Evolutionary conservation across 257 asterid species (phyloP).

Genomic region (Striga asiatica): DNA sequence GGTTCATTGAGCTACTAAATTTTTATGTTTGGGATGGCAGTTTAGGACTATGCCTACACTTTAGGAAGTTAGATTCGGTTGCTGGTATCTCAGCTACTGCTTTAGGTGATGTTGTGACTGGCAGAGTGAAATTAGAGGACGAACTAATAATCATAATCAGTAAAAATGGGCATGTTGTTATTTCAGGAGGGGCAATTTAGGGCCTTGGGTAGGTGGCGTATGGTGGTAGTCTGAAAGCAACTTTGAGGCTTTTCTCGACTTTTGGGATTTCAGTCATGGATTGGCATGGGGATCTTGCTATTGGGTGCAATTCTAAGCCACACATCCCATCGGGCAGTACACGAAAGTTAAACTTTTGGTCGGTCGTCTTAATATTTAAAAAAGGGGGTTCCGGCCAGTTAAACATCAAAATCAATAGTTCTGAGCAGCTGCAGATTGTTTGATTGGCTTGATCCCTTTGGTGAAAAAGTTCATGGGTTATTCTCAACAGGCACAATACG

Average conservation of each 20-base stretch:
- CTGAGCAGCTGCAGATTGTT: conserved; percentile 88
- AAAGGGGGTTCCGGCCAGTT: conserved; percentile 85
- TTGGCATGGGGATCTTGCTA: conserved; percentile 96
- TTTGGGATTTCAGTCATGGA: conserved; percentile 86
- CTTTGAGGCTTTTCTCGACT: conserved; percentile 73
- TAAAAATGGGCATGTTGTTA: conserved; percentile 62
- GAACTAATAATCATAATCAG: conserved; percentile 54
- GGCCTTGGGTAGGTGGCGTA: conserved; percentile 95
- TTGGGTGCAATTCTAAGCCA: conserved; percentile 82
- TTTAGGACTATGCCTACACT: conserved; percentile 83
- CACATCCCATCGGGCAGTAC: conserved; percentile 78
- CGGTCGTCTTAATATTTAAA: conserved; percentile 76
- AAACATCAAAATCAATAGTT: conserved; percentile 66
- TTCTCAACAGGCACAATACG: conserved; percentile 44
- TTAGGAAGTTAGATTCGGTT: conserved; percentile 60
- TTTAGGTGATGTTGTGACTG: conserved; percentile 69
- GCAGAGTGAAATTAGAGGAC: conserved; percentile 85
- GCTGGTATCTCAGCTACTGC: conserved; percentile 88
- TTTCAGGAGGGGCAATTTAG: conserved; percentile 81
- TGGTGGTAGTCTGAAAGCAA: conserved; percentile 94
- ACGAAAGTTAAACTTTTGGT: conserved; percentile 78
- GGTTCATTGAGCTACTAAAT: too few relatives aligned
- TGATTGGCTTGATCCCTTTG: conserved; percentile 64
- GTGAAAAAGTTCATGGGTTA: conserved; percentile 45
- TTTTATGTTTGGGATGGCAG: too few relatives aligned